phyloP scores from a whole-genome alignment of 1,284 basidiomycete genomes.

The Apiotrichum domesticum region DNA sequence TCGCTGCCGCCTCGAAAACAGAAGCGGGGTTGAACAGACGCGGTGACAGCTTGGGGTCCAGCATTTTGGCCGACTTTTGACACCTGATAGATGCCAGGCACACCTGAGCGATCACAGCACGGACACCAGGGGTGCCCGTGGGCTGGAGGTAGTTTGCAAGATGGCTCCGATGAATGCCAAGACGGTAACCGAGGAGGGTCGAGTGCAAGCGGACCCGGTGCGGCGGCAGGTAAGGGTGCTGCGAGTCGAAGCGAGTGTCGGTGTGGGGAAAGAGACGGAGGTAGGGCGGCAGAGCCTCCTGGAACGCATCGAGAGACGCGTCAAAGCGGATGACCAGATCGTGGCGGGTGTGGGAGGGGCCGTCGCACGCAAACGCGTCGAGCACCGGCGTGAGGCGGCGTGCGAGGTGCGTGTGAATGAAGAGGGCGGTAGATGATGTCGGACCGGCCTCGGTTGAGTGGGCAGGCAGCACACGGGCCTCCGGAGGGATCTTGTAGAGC shows the following conservation, averaged over 20 bases:
- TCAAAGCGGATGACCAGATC: constrained; percentile 37
- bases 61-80: constrained; percentile 37
- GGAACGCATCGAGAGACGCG: constrained; percentile 34
- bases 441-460: constrained; percentile 32
- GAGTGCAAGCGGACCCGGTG: constrained; percentile 38
- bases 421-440: constrained; percentile 34
- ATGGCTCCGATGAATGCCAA: constrained; percentile 36
- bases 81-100: constrained; percentile 33
- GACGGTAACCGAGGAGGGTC: constrained; percentile 31
- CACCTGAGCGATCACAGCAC: constrained; percentile 30
- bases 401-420: constrained; percentile 39
- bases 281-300: constrained; percentile 39
- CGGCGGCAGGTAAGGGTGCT: constrained; percentile 31
- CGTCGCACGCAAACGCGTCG: constrained; percentile 37
- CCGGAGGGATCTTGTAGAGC: constrained; percentile 29
- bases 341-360: constrained; percentile 29
- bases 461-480: constrained; percentile 27
- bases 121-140: constrained; percentile 20
- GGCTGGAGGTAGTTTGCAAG: constrained; percentile 32
- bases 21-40: constrained; percentile 33
- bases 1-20: constrained; percentile 37
- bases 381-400: constrained; percentile 36
- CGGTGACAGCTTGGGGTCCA: constrained; percentile 36
- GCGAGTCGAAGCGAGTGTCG: constrained; percentile 33
- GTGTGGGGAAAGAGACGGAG: constrained; percentile 38